Percentiles rank a stretch among this genome's conserved stretches.
These are phyloP conservation scores for Irpex sp. DNA, from an alignment of 1,284 basidiomycete genomes.

Conservation along the genomic window DNA sequence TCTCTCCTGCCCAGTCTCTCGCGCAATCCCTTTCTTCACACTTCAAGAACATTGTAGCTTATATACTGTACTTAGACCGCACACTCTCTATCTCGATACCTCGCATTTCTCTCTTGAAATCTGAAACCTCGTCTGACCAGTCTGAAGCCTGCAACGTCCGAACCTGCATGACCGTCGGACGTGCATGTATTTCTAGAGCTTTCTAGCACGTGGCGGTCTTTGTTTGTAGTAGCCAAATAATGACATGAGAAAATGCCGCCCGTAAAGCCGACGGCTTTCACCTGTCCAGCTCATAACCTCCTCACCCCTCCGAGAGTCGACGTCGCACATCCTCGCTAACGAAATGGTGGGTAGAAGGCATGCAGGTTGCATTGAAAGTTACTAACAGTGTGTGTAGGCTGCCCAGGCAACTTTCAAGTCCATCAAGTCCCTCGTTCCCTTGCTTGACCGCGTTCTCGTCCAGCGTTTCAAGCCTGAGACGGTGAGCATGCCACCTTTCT, in stretches of 20 bases:
- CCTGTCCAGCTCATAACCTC: slow-evolving; percentile 4
- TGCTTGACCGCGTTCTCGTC: slow-evolving; percentile 95
- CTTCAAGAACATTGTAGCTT: slow-evolving; percentile 20
- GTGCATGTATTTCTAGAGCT: slow-evolving; percentile 17
- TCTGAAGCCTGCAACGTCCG: background rate
- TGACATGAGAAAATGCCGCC: slow-evolving; percentile 20
- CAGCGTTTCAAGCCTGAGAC: slow-evolving; percentile 96
- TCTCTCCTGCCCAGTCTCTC: slow-evolving; percentile 1
- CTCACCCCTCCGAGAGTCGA: background rate
- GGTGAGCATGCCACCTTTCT: slow-evolving; percentile 40
- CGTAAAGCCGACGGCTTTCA: slow-evolving; percentile 4
- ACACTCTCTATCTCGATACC: slow-evolving; percentile 22
- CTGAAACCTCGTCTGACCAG: background rate
- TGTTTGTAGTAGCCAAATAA: slow-evolving; percentile 31
- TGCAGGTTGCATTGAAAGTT: background rate
- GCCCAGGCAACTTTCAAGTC: slow-evolving; percentile 88
- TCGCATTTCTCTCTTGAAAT: slow-evolving; percentile 7
- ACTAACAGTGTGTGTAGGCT: slow-evolving; percentile 38
- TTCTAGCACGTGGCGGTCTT: slow-evolving; percentile 19
- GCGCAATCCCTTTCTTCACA: background rate
- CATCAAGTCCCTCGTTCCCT: slow-evolving; percentile 89
- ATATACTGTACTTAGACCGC: slow-evolving; percentile 17
- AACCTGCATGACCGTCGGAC: background rate
- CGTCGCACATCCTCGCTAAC: background rate
- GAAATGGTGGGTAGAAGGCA: slow-evolving; percentile 14